Base-by-base conservation (phyloP, 2,329 filamentous ascomycete species). In the Cladosporium colombiae region DNA sequence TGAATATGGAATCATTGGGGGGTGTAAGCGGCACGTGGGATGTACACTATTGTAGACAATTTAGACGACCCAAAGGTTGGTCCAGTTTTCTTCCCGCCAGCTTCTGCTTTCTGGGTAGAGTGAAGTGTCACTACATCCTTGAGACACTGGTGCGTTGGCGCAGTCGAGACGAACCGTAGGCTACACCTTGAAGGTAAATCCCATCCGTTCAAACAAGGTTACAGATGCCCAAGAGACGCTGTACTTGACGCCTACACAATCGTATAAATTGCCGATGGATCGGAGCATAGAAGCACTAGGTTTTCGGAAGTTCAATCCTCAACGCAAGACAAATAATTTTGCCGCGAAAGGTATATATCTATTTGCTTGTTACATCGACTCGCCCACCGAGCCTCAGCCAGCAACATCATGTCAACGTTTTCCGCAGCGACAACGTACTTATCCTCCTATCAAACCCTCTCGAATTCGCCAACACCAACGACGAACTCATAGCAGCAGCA, bases 31-130 rank as follows among this genome's bases (percentile, higher is more conserved):
- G 50, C 27, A 44, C 29, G 33, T 23, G 33, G n/a, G 33, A 55
- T 62, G 60, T 62, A 62, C 49, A 62, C 21, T 62, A 62, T 40
- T 62, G 44, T 62, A 62, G 59, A 62, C 59, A 62, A 62, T 14
- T 62, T 29, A 46, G 44, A 62, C 27, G 59, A 31, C 59, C 44
- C 27, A 31, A 37, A 18, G 33, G 21, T 35, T 35, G 52, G 52
- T 55, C 52, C 31, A 55, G 52, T 21, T 55, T 55, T 55, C 18
- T 31, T 55, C 31, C 40, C n/a, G 40, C 21, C 11, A 21, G 7
- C 52, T 21, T 33, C 11, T 33, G 7, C 52, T 21, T 33, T 33
- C 18, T 23, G 13, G 16, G 13, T 18, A 4, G 18, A 46, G 40
- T 46, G 40, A 46, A 46, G 40, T 46, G 40, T 46, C n/a, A 46